Evolutionary conservation across 75 land plant genomes (phyloP), one percentile per base, ranked within the genome.

Genomic region (Gnetum montanum): DNA sequence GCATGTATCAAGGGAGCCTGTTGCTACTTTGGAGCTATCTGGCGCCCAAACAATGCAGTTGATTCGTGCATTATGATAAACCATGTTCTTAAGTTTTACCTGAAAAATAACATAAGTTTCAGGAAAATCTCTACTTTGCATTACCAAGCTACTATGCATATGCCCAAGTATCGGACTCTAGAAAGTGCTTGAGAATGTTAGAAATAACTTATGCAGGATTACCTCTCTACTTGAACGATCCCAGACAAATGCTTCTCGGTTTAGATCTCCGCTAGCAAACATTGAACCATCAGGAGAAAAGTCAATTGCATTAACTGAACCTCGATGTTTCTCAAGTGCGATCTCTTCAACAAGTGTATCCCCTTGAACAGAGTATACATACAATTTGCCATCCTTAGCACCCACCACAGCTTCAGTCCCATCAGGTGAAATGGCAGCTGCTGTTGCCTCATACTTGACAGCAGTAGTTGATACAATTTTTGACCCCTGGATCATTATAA

Each of bases 211-310:
- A n/a, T n/a, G n/a, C n/a, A n/a, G n/a, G n/a, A n/a, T 4, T 76
- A 94, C 98, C 90, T 94, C 98, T 58, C 72, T 46, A 11, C 87
- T 52, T n/a, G 57, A 54, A 33, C 82, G 70, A 56, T 90, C 91
- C 98, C 98, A 94, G 36, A 94, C 88, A 57, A 85, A 76, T 58
- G 98, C 98, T 68, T 94, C 98, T 36, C 98, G 71, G 54, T 94
- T 94, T 47, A 57, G 67, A 72, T 94, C 98, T 7, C 70, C 96
- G 24, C 90, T 82, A 8, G 96, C 98, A 70, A 85, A 73, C 91
- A 94, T 80, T 6, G 96, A 82, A 54, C 83, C 75, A 84, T 90
- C 90, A 36, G 98, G 96, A 8, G 98, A 94, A 60, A 70, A 94
- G 8, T 82, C 67, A 25, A 94, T 76, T 19, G 75, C 78, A 67